Base-by-base conservation (phyloP, 306 rosid genomes). In the Glycine tomentella region DNA sequence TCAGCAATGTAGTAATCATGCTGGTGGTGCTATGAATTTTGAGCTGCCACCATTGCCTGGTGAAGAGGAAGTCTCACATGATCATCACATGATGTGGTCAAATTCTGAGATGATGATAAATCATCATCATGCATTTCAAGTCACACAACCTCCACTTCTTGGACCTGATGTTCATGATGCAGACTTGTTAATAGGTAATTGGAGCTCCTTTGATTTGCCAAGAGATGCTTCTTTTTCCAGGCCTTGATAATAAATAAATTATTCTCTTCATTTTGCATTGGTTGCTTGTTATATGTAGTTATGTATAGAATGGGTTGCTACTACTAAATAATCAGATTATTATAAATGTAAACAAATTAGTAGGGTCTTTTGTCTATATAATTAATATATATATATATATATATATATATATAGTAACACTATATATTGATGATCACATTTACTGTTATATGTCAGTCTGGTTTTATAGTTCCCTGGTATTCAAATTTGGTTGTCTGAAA, bases 181-280 rank as follows among this genome's bases (percentile, higher is more conserved):
- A 1, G 90, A 88, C 70, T 75, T 87, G 71, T 51, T 87, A 44
- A 75, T 84, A 12, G 89, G 86, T 83, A 83, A 87, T 91, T 92
- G 98, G 98, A 82, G 83, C 61, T 91, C 91, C 34, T 91, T 92
- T 66, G 93, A 91, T 81, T 89, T 89, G 74, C 88, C 91, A 76
- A 89, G 58, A 57, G 88, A 87, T 77, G 85, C 83, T 86, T 81
- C 89, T 77, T 92, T 88, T 76, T 81, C 93, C 8, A 64, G 83
- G 76, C 84, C 90, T 31, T 66, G 85, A 84, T 65, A 13, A 6
- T 79, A 53, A 55, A 34, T 48, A 36, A 49, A 63, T 8, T 56
- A 56, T 77, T 83, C 76, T 82, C 75, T 72, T 49, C 69, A 16
- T 46, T 46, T 79, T 85, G 10, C 80, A 75, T 78, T 78, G 69